Evolutionary conservation across 2,329 filamentous ascomycete species (phyloP).

Genomic region (Colletotrichum sp.): DNA sequence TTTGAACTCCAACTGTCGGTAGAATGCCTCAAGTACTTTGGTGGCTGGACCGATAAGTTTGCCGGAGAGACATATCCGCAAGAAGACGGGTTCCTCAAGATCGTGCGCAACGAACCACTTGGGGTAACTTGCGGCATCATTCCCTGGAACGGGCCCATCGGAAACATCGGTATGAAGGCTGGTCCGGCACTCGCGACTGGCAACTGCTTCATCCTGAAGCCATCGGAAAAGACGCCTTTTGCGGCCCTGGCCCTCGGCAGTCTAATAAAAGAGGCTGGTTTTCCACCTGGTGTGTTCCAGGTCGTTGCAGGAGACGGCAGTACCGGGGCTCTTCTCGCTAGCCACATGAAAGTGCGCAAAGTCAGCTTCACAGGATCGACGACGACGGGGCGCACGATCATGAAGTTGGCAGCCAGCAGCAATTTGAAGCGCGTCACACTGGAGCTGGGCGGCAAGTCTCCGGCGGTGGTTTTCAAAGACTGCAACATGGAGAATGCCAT

Average conservation of each 20-base stretch:
- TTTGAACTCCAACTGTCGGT: conserved; percentile 41
- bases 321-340: conserved; percentile 29
- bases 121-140: conserved; percentile 34
- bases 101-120: conserved; percentile 37
- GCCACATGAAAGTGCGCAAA: conserved; percentile 48
- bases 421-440: conserved; percentile 76
- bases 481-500: conserved; percentile 67
- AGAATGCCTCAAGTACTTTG: conserved; percentile 42
- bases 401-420: conserved; percentile 63
- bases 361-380: conserved; percentile 77
- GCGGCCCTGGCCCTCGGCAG: conserved; percentile 36
- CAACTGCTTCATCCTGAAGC: conserved; percentile 49
- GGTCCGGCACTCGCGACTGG: conserved; percentile 48
- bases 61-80: conserved; percentile 28
- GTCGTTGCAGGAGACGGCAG: conserved; percentile 45
- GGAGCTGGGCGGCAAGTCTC: conserved; percentile 74
- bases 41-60: conserved; percentile 28
- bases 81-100: conserved; percentile 49
- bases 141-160: conserved; percentile 45
- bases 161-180: conserved; percentile 42
- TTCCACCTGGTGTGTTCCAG: conserved; percentile 49
- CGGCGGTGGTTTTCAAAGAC: conserved; percentile 69
- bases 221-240: conserved; percentile 48
- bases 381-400: conserved; percentile 69
- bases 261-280: conserved; percentile 44